phyloP scores from a whole-genome alignment of 1,284 basidiomycete genomes.

The Neotropicomus parvogracilis region DNA sequence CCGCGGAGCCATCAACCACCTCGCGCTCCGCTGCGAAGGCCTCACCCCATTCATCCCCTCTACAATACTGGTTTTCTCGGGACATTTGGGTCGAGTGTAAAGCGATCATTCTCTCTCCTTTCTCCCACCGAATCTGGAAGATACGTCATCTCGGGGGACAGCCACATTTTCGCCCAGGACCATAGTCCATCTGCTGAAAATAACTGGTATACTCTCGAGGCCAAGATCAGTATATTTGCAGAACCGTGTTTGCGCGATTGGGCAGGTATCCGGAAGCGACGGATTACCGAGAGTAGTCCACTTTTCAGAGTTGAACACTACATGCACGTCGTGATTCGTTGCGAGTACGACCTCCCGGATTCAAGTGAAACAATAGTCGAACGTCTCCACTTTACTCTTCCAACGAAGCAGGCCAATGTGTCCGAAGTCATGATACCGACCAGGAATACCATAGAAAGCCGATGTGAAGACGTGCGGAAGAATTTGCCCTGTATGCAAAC shows the following conservation, averaged over 20 bases:
- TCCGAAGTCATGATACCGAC: slow-evolving; percentile 26
- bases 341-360: slow-evolving; percentile 50
- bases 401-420: slow-evolving; percentile 49
- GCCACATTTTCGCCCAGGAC: slow-evolving; percentile 39
- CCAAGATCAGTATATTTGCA: slow-evolving; percentile 45
- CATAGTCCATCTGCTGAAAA: slow-evolving; percentile 8
- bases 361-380: slow-evolving; percentile 33
- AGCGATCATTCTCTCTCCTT: slow-evolving; percentile 54
- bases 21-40: slow-evolving; percentile 46
- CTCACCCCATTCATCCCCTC: slow-evolving; percentile 50
- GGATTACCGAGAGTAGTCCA: slow-evolving; percentile 48
- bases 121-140: slow-evolving; percentile 41
- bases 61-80: slow-evolving; percentile 51
- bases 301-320: slow-evolving; percentile 58
- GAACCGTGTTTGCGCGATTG: slow-evolving; percentile 37
- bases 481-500: slow-evolving; percentile 35
- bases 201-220: slow-evolving; percentile 64
- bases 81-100: slow-evolving; percentile 24
- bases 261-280: slow-evolving; percentile 43
- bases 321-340: slow-evolving; percentile 49
- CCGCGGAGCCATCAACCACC: slow-evolving; percentile 58
- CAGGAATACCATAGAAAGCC: slow-evolving; percentile 14
- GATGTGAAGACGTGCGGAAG: slow-evolving; percentile 14
- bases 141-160: slow-evolving; percentile 44
- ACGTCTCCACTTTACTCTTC: slow-evolving; percentile 46